Conservation (phyloP, 352 stramenopile genomes). For the Pythium phragmitis region DNA sequence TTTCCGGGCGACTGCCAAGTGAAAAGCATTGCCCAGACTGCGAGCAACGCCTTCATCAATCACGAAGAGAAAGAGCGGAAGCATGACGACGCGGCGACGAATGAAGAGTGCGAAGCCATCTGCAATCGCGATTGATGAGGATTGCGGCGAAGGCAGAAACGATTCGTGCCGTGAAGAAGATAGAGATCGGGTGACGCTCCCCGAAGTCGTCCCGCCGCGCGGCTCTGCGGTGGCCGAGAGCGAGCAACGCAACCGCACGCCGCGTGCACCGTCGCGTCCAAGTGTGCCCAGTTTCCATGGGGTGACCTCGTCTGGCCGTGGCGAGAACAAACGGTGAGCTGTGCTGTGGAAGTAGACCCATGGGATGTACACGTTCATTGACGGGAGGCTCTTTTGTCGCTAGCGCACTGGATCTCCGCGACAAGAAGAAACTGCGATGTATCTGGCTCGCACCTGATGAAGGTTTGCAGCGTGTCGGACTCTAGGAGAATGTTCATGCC, state of each 20-base stretch:
- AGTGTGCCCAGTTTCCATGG: slow-evolving; percentile 15
- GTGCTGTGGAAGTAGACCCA: not conserved
- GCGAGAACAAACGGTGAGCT: slow-evolving; percentile 10
- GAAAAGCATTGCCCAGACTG: not conserved
- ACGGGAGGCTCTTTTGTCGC: not conserved
- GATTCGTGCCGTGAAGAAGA: slow-evolving; percentile 1
- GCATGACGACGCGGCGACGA: slow-evolving; percentile 15
- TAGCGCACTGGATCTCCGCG: slow-evolving; percentile 49
- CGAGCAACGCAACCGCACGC: slow-evolving; percentile 21
- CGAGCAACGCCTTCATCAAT: not conserved
- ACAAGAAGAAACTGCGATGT: slow-evolving; percentile 66
- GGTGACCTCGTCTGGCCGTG: not conserved
- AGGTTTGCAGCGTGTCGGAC: slow-evolving; percentile 30
- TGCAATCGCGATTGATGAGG: slow-evolving; percentile 10
- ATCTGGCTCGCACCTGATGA: slow-evolving; percentile 72
- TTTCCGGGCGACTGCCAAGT: too few species aligned
- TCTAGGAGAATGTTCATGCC: not conserved
- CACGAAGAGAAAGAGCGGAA: not conserved
- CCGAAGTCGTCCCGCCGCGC: slow-evolving; percentile 10
- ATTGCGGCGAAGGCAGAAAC: not conserved
- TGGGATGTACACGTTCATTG: not conserved
- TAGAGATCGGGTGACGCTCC: slow-evolving; percentile 8
- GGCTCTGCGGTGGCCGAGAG: not conserved
- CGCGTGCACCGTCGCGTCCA: slow-evolving; percentile 2
- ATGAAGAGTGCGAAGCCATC: slow-evolving; percentile 10